These are phyloP conservation scores for Trichosanthes truncata DNA, from an alignment of 306 rosid genomes.

Conservation along the genomic window DNA sequence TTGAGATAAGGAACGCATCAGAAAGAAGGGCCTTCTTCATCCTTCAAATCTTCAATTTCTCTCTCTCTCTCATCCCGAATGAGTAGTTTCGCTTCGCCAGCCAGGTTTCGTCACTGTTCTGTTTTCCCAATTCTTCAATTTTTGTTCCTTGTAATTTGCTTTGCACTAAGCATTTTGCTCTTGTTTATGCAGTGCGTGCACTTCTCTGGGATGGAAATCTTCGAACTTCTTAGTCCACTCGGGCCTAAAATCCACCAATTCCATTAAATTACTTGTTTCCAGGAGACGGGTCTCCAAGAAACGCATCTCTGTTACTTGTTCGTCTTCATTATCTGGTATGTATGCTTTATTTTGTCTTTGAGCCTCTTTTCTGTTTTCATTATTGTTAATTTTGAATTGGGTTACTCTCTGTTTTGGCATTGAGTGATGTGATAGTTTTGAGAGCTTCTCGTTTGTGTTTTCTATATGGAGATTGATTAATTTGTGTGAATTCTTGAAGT, in stretches of 20 bases:
- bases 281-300: slow-evolving; percentile 14
- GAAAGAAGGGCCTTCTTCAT: neutral
- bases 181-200: slow-evolving; percentile 27
- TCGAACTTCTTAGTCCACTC: slow-evolving; percentile 40
- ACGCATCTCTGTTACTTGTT: slow-evolving; percentile 34
- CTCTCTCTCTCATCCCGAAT: slow-evolving; percentile 21
- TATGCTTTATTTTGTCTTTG: slow-evolving; percentile 1
- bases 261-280: slow-evolving; percentile 21
- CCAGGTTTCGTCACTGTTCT: slow-evolving; percentile 28
- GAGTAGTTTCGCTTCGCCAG: slow-evolving; percentile 43
- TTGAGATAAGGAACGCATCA: neutral
- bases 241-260: slow-evolving; percentile 9
- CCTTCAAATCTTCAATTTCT: neutral
- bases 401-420: neutral
- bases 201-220: slow-evolving; percentile 51
- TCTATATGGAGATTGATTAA: neutral
- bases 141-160: slow-evolving; percentile 1
- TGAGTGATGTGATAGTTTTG: neutral
- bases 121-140: slow-evolving; percentile 6
- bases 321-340: slow-evolving; percentile 58
- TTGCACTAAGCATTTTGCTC: neutral
- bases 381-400: neutral
- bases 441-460: neutral
- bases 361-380: neutral
- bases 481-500: neutral